These are phyloP conservation scores for Phanerochaete carnosa DNA, from an alignment of 768 basidiomycete species.

Conservation along the genomic window DNA sequence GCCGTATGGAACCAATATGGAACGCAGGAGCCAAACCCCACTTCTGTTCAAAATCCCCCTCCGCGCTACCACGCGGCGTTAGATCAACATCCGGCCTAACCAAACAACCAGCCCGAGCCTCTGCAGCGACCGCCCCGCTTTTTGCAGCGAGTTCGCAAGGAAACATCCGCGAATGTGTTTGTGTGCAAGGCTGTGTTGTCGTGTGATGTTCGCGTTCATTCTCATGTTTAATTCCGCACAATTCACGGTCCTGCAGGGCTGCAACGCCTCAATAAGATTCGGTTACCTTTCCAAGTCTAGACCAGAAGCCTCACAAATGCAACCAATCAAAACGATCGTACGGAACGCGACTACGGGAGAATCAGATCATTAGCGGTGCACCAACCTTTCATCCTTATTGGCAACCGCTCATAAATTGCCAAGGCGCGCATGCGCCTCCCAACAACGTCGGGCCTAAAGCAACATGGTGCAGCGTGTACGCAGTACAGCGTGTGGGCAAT, in stretches of 20 bases:
- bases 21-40: conserved; percentile 1
- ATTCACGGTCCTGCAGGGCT: not conserved
- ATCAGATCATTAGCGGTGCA: not conserved
- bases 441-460: not conserved
- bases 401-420: not conserved
- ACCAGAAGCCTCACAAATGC: not conserved
- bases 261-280: not conserved
- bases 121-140: not conserved
- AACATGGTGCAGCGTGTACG: not conserved
- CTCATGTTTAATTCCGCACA: not conserved
- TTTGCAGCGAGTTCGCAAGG: too few species aligned
- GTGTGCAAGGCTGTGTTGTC: not conserved
- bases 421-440: not conserved
- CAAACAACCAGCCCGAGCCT: not conserved
- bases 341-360: not conserved
- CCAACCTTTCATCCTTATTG: not conserved
- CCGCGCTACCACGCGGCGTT: conserved; percentile 9
- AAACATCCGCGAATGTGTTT: not conserved
- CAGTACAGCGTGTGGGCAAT: not conserved
- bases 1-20: not conserved
- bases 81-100: not conserved
- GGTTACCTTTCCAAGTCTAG: not conserved
- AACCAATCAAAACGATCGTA: not conserved
- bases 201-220: not conserved
- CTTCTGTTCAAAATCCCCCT: not conserved